These are phyloP conservation scores for Termitomyces sp. DNA, from an alignment of 1,284 basidiomycete species.

Conservation along the genomic window DNA sequence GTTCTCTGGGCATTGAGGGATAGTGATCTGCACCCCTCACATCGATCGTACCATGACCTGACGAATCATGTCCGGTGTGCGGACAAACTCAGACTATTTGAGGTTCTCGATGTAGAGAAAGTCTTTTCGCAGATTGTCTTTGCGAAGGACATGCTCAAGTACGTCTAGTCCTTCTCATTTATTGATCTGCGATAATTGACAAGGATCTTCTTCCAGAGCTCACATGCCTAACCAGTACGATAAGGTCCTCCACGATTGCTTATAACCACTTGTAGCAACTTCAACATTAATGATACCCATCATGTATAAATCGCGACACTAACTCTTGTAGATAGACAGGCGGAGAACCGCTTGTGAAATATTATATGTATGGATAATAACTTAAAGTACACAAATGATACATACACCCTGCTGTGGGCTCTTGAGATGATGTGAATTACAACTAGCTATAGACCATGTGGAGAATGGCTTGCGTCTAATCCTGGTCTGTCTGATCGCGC, in stretches of 20 bases:
- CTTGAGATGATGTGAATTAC: neutral
- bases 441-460: too few relatives aligned
- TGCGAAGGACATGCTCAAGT: slow-evolving; percentile 76
- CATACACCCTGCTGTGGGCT: neutral
- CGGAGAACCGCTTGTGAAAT: neutral
- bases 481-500: slow-evolving; percentile 70
- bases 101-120: slow-evolving; percentile 67
- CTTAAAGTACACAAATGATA: slow-evolving; percentile 11
- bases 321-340: neutral
- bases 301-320: neutral
- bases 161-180: slow-evolving; percentile 20
- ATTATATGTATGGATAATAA: slow-evolving; percentile 7
- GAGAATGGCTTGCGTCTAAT: slow-evolving; percentile 29
- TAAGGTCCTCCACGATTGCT: slow-evolving; percentile 58
- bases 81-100: slow-evolving; percentile 61
- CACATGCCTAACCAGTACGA: slow-evolving; percentile 68
- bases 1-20: slow-evolving; percentile 75
- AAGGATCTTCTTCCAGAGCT: slow-evolving; percentile 32
- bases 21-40: slow-evolving; percentile 55
- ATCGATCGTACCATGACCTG: slow-evolving; percentile 28
- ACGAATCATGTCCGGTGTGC: slow-evolving; percentile 18
- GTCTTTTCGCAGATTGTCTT: slow-evolving; percentile 81
- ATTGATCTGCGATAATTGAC: neutral
- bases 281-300: slow-evolving; percentile 1
- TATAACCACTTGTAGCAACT: slow-evolving; percentile 29